phyloP scores from a whole-genome alignment of 2,329 filamentous ascomycete genomes.

The Sclerotinia nivalis region DNA sequence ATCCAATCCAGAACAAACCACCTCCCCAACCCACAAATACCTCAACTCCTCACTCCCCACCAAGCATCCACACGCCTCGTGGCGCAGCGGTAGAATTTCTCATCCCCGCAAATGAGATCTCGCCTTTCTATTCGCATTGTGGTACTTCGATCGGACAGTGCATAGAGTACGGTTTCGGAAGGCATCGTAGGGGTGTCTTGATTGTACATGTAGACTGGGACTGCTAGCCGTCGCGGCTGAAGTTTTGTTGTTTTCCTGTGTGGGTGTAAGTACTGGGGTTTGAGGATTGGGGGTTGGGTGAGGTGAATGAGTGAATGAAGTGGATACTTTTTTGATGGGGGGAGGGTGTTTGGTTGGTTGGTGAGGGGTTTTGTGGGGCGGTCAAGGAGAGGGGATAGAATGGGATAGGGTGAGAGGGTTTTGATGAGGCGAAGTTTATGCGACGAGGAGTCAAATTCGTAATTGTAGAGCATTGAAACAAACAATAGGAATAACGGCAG shows the following conservation, averaged over 20 bases:
- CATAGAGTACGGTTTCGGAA: not conserved
- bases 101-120: not conserved
- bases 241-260: not conserved
- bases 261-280: rapidly evolving
- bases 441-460: not conserved
- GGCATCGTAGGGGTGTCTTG: not conserved
- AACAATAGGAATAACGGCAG: too few species aligned
- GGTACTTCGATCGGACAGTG: not conserved
- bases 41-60: too few species aligned
- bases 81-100: not conserved
- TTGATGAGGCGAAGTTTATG: not conserved
- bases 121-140: not conserved
- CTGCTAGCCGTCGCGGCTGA: not conserved
- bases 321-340: too few species aligned
- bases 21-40: not conserved
- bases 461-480: too few species aligned
- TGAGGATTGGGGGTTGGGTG: not conserved
- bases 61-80: not conserved
- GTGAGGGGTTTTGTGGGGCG: not conserved
- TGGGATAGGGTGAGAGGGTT: not conserved
- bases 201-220: not conserved
- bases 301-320: not conserved
- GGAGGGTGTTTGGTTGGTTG: not conserved
- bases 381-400: not conserved
- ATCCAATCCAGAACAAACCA: not conserved